Evolutionary conservation across 306 rosid genomes (phyloP), one percentile per base, ranked within the genome.

Genomic region (Cucurbita pepo): DNA sequence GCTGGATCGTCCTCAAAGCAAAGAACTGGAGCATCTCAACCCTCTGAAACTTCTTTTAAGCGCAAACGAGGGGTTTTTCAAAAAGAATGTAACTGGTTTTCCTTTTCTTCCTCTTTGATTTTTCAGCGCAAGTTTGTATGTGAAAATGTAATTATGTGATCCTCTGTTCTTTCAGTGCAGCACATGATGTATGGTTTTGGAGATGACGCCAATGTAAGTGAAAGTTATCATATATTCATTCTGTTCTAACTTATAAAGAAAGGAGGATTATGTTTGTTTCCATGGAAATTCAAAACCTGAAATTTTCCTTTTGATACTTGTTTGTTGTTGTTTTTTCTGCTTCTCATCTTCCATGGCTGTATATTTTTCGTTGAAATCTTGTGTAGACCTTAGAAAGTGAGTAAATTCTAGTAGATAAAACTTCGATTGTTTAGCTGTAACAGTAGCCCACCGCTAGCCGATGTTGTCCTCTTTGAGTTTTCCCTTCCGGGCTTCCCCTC

Each of bases 101-200:
- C 50, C 15, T 63, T 2, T 55, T 69, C 36, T 15, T 34, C 0
- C 8, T 8, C 3, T 1, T 9, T 13, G 16, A 3, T 52, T 51
- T n/a, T 72, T 60, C 22, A 56, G 55, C 61, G 12, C 10, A 75
- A 63, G 36, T 71, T 40, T 40, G 22, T 44, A 44, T 57, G n/a
- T 56, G 13, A 19, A 56, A 11, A 41, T 57, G 4, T 56, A 57
- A 57, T 79, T 41, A 10, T 69, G 36, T 50, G 60, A 7, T 71
- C 54, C 16, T 40, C 76, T 10, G 54, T 78, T 71, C 44, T 21
- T 73, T 6, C 43, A 93, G 97, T 93, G 89, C 94, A 93, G 86
- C 98, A 93, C 75, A 90, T 93, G 97, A 93, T 93, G 97, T 93
- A 88, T 80, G 98, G 98, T 25, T 90, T 90, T 37, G 98, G 98